Evolutionary conservation across 441 rosid species (phyloP), one percentile per base, ranked within the genome.

Genomic region (Euphorbia corollata): DNA sequence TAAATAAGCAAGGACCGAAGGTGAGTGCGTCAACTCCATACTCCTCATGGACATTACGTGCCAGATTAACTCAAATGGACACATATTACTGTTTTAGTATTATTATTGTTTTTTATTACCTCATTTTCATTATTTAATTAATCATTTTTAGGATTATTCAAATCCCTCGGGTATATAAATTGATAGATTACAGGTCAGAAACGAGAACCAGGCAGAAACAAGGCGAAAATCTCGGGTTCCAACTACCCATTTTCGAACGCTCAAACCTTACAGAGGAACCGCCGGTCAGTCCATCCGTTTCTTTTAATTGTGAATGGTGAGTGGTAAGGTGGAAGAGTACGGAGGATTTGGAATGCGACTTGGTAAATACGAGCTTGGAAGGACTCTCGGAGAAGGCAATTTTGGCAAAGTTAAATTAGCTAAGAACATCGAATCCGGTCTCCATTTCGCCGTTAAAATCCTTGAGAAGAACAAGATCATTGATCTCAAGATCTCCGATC

Each of bases 341-440:
- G 67, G 61, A 57, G 68, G 63, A 24, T 48, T 50, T 85, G 94
- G 90, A 84, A 85, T 86, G 89, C 91, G 79, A 71, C 77, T 93
- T 32, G 97, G 92, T 19, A 90, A 90, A 76, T 93, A 93, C 85
- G 88, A 89, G 77, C 82, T 93, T 4, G 96, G 99, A 58, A 81
- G 83, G 75, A 91, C 93, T 53, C 86, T 93, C 1, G 99, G 99
- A 6, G 96, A 87, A 75, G 99, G 97, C 51, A 91, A 89, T 80
- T 94, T 91, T 59, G 99, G 92, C 0, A 91, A 94, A 77, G 99
- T 94, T 6, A 89, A 85, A 75, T 74, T 87, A 64, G 99, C 94
- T 2, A 81, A 63, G 41, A 74, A 94, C 70, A 65, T 83, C 32
- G 81, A 83, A 48, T 80, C 99, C 4, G 93, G 92, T 10, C 79